Evolutionary conservation across 495 filamentous ascomycete genomes (phyloP).

Genomic region (Aspergillus nidulans): DNA sequence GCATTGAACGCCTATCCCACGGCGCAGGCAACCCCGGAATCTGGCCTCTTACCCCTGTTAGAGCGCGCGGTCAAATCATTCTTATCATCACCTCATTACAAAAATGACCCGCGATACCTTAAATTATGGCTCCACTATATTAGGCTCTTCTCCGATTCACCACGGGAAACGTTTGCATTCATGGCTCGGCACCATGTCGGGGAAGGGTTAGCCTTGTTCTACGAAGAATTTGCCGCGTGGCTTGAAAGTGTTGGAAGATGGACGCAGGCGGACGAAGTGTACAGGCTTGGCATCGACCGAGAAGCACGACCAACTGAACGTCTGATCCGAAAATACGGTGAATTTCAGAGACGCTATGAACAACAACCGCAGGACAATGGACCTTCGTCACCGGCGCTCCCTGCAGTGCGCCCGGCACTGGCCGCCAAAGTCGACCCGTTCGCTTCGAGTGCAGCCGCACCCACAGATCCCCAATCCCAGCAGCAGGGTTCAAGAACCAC

Average conservation of each 20-base stretch:
- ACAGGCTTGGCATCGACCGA: constrained; percentile 77
- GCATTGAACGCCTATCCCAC: constrained; percentile 92
- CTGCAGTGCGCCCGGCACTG: constrained; percentile 76
- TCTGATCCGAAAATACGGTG: constrained; percentile 78
- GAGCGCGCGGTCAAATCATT: constrained; percentile 91
- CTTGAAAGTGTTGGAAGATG: constrained; percentile 80
- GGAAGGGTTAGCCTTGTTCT: constrained; percentile 85
- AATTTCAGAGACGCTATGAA: constrained; percentile 78
- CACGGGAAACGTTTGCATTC: constrained; percentile 88
- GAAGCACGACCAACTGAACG: constrained; percentile 81
- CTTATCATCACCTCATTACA: constrained; percentile 77
- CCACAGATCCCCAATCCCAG: constrained; percentile 64
- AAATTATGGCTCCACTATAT: constrained; percentile 94
- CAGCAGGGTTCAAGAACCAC: constrained; percentile 37
- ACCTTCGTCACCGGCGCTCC: constrained; percentile 81
- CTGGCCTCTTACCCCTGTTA: constrained; percentile 79
- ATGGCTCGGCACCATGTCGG: constrained; percentile 84
- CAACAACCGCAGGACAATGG: constrained; percentile 55
- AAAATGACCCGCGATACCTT: constrained; percentile 89
- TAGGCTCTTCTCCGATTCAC: constrained; percentile 83
- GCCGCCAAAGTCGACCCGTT: constrained; percentile 85
- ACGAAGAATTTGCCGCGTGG: constrained; percentile 95
- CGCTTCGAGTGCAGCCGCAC: constrained; percentile 36
- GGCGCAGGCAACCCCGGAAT: constrained; percentile 84
- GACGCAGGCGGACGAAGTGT: constrained; percentile 92